Evolutionary conservation across 1,139 yeast genomes (phyloP).

Genomic region (Magnusiomyces clavatus): DNA sequence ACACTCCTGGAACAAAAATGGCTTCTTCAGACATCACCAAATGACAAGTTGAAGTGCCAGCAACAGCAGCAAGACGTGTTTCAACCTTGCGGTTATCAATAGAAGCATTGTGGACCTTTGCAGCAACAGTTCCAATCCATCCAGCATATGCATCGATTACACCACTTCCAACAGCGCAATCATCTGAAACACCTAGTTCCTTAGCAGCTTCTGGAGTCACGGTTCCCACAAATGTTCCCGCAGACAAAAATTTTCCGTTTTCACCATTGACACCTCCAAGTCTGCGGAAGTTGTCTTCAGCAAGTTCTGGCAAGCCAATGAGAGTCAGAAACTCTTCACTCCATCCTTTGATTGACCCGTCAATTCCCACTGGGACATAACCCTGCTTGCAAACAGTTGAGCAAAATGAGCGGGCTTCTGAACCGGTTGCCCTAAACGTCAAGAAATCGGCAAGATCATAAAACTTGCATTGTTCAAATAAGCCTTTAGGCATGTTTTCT

Average conservation of each 20-base stretch:
- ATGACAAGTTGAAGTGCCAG: slow-evolving; percentile 97
- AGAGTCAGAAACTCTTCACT: slow-evolving; percentile 61
- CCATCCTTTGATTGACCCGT: slow-evolving; percentile 84
- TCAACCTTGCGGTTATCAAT: slow-evolving; percentile 27
- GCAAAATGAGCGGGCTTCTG: slow-evolving; percentile 79
- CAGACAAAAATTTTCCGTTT: slow-evolving; percentile 67
- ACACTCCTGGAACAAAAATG: slow-evolving; percentile 88
- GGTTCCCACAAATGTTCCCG: slow-evolving; percentile 82
- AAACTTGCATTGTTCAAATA: slow-evolving; percentile 63
- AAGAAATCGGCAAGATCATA: slow-evolving; percentile 88
- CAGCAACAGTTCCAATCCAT: slow-evolving; percentile 98
- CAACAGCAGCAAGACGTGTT: slow-evolving; percentile 93
- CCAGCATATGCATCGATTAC: slow-evolving; percentile 98
- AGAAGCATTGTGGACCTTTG: slow-evolving; percentile 41
- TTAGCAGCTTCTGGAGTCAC: slow-evolving; percentile 62
- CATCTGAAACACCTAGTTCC: slow-evolving; percentile 72
- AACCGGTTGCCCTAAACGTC: slow-evolving; percentile 84
- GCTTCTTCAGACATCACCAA: slow-evolving; percentile 80
- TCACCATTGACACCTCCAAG: slow-evolving; percentile 77
- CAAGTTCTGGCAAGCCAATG: slow-evolving; percentile 69
- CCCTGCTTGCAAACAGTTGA: slow-evolving; percentile 96
- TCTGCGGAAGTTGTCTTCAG: slow-evolving; percentile 64
- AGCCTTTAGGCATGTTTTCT: slow-evolving; percentile 65
- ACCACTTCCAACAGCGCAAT: slow-evolving; percentile 85
- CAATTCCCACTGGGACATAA: slow-evolving; percentile 56